Base-by-base conservation (phyloP, 768 basidiomycete species). In the Leccinum aurantiacum region DNA sequence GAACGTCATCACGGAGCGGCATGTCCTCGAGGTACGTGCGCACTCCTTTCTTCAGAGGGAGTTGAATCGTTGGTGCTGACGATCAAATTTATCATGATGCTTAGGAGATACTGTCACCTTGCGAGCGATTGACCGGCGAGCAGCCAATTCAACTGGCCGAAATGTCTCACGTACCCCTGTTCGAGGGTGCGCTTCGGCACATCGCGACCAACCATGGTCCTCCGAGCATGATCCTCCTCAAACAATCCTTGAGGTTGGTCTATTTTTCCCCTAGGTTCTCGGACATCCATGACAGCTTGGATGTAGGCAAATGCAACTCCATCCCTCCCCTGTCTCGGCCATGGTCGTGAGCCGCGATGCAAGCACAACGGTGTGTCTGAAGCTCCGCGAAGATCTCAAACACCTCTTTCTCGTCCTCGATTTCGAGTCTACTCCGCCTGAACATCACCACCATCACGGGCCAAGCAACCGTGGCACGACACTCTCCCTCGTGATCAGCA, bases 291-390 rank as follows among this genome's bases (percentile, higher is more conserved):
- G 41, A 31, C 6, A 2, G 35, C 8, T 41, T n/a, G 41, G 2
- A 41, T 41, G 37, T 62, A 79, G 70, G 54, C 68, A 70, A 49
- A 63, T 68, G 70, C 73, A 64, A 19, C 60, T 56, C 2, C 22
- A 62, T 1, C 15, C 57, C 13, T 60, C 53, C 10, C 66, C 55
- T 22, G 60, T 57, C 69, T 76, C 46, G 61, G 77, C 37, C 77
- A 79, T 56, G 15, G 74, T 88, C 35, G 81, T 90, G 56, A 87
- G 85, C 11, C 84, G 87, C 14, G 83, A 83, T 25, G 80, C 87
- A 0, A 82, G 87, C 65, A 84, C 89, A 52, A 67, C 86, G 15
- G 76, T 79, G n/a, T 82, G 84, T 65, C 65, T 86, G 27, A 76
- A 72, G 53, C 37, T 77, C 25, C 65, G 63, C n/a, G 68, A 67